Evolutionary conservation across 2,329 filamentous ascomycete species (phyloP).

Genomic region (Fusarium dimerum): DNA sequence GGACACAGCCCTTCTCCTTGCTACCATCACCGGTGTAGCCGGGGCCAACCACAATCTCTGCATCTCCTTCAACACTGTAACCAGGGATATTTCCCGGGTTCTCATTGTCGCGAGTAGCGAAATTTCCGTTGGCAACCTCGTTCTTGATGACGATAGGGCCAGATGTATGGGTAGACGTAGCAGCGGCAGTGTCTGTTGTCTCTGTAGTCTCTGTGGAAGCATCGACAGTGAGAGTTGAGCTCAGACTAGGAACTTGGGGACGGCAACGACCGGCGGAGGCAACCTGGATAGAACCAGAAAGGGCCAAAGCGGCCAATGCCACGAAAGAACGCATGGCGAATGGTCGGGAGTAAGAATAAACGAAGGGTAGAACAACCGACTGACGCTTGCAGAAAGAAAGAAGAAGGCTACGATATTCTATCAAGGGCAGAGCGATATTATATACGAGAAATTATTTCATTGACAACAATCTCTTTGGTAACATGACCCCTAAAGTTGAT

Average conservation of each 20-base stretch:
- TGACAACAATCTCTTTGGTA: too few species aligned
- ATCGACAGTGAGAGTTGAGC: background rate
- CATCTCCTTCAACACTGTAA: constrained; percentile 2
- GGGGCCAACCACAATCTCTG: background rate
- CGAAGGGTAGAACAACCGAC: too few species aligned
- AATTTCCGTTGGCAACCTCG: background rate
- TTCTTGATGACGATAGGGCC: background rate
- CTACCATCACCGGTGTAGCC: constrained; percentile 10
- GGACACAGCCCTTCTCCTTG: background rate
- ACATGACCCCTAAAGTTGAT: too few species aligned
- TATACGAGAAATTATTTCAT: too few species aligned
- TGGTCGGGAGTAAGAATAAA: too few species aligned
- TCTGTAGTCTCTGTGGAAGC: background rate
- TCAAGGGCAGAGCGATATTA: too few species aligned
- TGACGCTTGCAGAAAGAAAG: too few species aligned
- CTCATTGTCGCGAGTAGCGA: background rate
- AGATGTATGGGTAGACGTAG: background rate
- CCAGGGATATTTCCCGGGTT: background rate
- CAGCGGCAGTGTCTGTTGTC: background rate
- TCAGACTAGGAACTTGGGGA: constrained; percentile 1
- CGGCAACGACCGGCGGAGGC: constrained; percentile 14
- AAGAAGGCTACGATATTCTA: too few species aligned
- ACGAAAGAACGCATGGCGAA: constrained; percentile 17
- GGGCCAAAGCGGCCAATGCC: constrained; percentile 15
- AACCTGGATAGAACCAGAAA: constrained; percentile 10